phyloP scores from a whole-genome alignment of 2,329 filamentous ascomycete genomes.

The Fusarium staphyleae region DNA sequence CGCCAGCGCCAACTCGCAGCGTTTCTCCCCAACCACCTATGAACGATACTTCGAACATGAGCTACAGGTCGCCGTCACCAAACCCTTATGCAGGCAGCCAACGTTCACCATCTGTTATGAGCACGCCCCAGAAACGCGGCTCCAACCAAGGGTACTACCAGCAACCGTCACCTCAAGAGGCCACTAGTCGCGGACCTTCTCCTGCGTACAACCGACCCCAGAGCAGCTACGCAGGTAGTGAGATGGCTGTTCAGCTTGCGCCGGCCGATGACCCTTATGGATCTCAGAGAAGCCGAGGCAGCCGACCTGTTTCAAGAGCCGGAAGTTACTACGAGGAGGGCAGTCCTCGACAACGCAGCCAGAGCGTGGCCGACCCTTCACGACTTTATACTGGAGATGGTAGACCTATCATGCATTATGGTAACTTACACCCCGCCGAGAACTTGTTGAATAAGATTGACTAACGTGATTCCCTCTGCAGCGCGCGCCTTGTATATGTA shows the following conservation, averaged over 20 bases:
- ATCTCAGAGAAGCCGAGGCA: slow-evolving; percentile 60
- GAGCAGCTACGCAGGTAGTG: slow-evolving; percentile 59
- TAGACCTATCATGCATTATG: slow-evolving; percentile 87
- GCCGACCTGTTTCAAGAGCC: slow-evolving; percentile 57
- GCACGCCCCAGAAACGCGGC: slow-evolving; percentile 52
- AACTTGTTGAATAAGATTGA: neutral
- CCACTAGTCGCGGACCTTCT: slow-evolving; percentile 55
- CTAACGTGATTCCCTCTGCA: slow-evolving; percentile 50
- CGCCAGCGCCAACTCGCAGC: slow-evolving; percentile 72
- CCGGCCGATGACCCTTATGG: slow-evolving; percentile 66
- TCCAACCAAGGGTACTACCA: slow-evolving; percentile 61
- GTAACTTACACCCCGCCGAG: slow-evolving; percentile 64
- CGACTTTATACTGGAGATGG: slow-evolving; percentile 86
- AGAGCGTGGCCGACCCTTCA: slow-evolving; percentile 84
- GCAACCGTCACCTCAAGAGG: slow-evolving; percentile 59
- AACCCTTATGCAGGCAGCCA: slow-evolving; percentile 64
- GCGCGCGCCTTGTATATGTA: slow-evolving; percentile 95
- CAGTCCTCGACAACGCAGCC: slow-evolving; percentile 68
- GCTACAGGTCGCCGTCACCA: slow-evolving; percentile 63
- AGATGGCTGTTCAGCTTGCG: slow-evolving; percentile 74
- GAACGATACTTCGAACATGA: slow-evolving; percentile 51
- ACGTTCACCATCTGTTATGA: slow-evolving; percentile 49
- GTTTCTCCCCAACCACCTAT: slow-evolving; percentile 68
- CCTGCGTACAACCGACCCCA: slow-evolving; percentile 58
- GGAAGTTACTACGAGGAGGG: slow-evolving; percentile 65